Evolutionary conservation across 805 yeast genomes (phyloP), one percentile per base, ranked within the genome.

Genomic region (Saturnispora gosingensis): DNA sequence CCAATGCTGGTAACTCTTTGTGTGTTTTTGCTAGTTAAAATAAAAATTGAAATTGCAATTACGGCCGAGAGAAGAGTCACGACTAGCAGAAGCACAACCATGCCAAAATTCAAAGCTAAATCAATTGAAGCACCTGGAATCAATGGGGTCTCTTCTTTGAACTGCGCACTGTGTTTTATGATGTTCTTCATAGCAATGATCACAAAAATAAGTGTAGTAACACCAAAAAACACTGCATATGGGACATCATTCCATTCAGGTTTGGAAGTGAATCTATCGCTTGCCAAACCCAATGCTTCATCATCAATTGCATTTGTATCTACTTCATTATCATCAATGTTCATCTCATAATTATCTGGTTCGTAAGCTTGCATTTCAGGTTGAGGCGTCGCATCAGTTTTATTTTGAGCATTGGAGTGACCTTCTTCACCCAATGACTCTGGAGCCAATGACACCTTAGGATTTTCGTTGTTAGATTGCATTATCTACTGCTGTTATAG

Each of bases 171-270:
- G 47, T 56, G 50, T 22, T 50, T 50, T 5, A 49, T 44, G 7
- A 52, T 44, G 10, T 50, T 45, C n/a, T 38, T 45, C 53, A 50
- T 52, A 25, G 55, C 34, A 6, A 45, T 36, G 5, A 50, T 9
- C 16, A 45, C 30, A 40, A 56, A 54, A 10, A 28, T 13, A 3
- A 50, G 32, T 5, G 49, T 27, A 27, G 52, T 32, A 4, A 46
- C 20, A 0, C 39, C 9, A 43, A 56, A 56, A 20, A 49, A 46
- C 6, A 85, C 54, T 0, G 85, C 74, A 60, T 83, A 83, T 0
- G 85, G 83, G 76, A 83, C 74, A 65, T 88, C 96, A 60, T 87
- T 81, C 68, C 72, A 78, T 55, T 69, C 75, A 2, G 88, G 88
- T 54, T 72, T 76, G 34, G 74, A 76, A 27, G 82, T 80, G 67